Percentiles rank a stretch among this genome's conserved stretches.
Evolutionary conservation across 345 rosid genomes (phyloP).

Genomic region (Firmiana major): DNA sequence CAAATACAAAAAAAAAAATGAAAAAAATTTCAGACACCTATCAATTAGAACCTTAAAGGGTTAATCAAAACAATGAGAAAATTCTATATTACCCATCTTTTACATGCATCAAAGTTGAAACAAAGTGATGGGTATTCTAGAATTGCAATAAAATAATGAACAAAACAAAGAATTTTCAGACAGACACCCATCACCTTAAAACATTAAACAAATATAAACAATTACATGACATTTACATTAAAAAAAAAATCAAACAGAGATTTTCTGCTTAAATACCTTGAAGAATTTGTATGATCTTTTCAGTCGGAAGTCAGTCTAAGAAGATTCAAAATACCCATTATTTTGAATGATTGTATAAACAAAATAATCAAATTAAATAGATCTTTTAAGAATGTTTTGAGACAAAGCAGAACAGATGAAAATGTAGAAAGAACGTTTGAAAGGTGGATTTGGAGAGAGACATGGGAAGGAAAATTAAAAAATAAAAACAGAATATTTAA

Average conservation of each 20-base stretch:
- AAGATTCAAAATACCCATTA: conserved; percentile 16
- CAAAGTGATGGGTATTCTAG: background rate
- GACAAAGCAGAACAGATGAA: background rate
- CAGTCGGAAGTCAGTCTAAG: conserved; percentile 15
- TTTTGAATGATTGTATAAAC: conserved; percentile 9
- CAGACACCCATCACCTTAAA: background rate
- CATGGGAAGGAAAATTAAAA: background rate
- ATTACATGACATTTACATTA: background rate
- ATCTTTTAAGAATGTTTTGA: background rate
- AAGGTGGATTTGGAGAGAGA: conserved; percentile 27
- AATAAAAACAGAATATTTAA: conserved; percentile 6
- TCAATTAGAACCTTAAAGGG: background rate
- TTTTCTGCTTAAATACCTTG: conserved; percentile 24
- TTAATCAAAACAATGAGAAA: conserved; percentile 4
- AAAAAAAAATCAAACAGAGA: background rate
- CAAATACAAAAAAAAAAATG: background rate
- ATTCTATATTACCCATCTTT: background rate
- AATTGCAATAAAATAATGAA: background rate
- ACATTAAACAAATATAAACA: background rate
- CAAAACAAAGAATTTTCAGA: background rate
- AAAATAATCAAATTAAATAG: background rate
- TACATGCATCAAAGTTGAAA: background rate
- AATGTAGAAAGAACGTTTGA: conserved; percentile 9
- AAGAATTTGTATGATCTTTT: conserved; percentile 30
- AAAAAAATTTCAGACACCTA: background rate